Conservation (phyloP, 2,329 filamentous ascomycete species). For the Herpotrichia juniperi region DNA sequence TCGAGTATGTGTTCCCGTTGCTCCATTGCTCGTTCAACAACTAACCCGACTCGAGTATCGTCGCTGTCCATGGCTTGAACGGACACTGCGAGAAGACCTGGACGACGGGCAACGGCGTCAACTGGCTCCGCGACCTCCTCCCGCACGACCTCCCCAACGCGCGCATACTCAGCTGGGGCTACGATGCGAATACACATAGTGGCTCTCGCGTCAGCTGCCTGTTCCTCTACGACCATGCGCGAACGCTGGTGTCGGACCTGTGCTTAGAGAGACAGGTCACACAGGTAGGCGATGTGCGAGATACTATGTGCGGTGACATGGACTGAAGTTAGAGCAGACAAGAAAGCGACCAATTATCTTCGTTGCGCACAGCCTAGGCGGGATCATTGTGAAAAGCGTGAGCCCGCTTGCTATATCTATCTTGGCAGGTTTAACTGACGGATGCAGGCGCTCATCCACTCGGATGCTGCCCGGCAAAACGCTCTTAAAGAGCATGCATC, state of each 20-base stretch:
- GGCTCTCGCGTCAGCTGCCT: slow-evolving; percentile 26
- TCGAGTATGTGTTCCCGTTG: slow-evolving; percentile 16
- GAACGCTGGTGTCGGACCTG: slow-evolving; percentile 41
- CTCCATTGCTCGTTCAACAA: slow-evolving; percentile 12
- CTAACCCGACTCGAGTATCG: slow-evolving; percentile 19
- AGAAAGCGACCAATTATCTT: slow-evolving; percentile 39
- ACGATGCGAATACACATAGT: slow-evolving; percentile 39
- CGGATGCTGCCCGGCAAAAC: slow-evolving; percentile 30
- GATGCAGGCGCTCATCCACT: slow-evolving; percentile 45
- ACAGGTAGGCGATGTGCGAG: slow-evolving; percentile 16
- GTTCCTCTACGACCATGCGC: slow-evolving; percentile 44
- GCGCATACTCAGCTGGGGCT: slow-evolving; percentile 45
- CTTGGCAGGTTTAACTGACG: slow-evolving; percentile 7
- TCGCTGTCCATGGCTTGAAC: slow-evolving; percentile 32
- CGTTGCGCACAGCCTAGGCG: slow-evolving; percentile 40
- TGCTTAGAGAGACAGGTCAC: slow-evolving; percentile 30
- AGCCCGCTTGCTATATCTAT: slow-evolving; percentile 10
- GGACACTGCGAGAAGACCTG: slow-evolving; percentile 30
- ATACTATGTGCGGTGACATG: background rate
- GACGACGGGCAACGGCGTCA: slow-evolving; percentile 21
- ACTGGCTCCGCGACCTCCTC: slow-evolving; percentile 32
- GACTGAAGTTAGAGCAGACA: slow-evolving; percentile 21
- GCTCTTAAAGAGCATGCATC: slow-evolving; percentile 35
- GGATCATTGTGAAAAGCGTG: slow-evolving; percentile 42
- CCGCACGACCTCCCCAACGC: slow-evolving; percentile 33